Percentiles rank a stretch among this genome's conserved stretches.
Conservation (phyloP, 2,329 filamentous ascomycete genomes). For the Beauveria sp. region DNA sequence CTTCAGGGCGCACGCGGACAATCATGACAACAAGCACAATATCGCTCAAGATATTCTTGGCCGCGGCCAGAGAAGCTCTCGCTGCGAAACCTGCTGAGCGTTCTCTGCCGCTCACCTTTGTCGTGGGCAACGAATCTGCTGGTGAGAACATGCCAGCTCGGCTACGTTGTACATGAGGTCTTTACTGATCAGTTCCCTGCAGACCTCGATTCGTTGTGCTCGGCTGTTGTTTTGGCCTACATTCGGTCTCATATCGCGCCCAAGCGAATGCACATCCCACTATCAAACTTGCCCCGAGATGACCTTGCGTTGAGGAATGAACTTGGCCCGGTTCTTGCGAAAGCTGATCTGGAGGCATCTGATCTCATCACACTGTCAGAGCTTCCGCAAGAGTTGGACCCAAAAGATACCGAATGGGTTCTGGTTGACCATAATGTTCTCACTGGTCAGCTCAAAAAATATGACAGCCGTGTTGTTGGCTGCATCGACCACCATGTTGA, state of each 20-base stretch:
- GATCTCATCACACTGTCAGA: slow-evolving; percentile 58
- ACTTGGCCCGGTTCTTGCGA: slow-evolving; percentile 55
- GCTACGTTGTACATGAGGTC: background rate
- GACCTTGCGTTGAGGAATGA: slow-evolving; percentile 69
- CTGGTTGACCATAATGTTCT: slow-evolving; percentile 75
- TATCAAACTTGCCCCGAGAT: slow-evolving; percentile 61
- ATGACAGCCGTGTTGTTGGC: slow-evolving; percentile 47
- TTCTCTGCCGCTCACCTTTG: slow-evolving; percentile 46
- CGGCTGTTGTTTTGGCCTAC: slow-evolving; percentile 66
- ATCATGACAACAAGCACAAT: slow-evolving; percentile 23
- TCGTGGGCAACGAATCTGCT: slow-evolving; percentile 62
- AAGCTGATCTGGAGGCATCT: slow-evolving; percentile 48
- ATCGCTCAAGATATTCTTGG: slow-evolving; percentile 44
- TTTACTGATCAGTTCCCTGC: background rate
- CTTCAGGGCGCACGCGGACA: background rate
- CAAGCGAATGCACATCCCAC: slow-evolving; percentile 57
- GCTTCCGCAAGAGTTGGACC: slow-evolving; percentile 36
- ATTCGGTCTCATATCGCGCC: slow-evolving; percentile 53
- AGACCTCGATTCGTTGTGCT: slow-evolving; percentile 79
- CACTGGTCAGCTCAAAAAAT: slow-evolving; percentile 52
- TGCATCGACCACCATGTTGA: slow-evolving; percentile 77
- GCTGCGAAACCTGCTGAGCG: slow-evolving; percentile 36
- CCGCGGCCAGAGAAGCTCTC: slow-evolving; percentile 41
- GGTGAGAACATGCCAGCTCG: slow-evolving; percentile 31
- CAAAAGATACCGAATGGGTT: slow-evolving; percentile 58